These are phyloP conservation scores for Tilletia setariae DNA, from an alignment of 1,284 basidiomycete genomes.

Conservation along the genomic window DNA sequence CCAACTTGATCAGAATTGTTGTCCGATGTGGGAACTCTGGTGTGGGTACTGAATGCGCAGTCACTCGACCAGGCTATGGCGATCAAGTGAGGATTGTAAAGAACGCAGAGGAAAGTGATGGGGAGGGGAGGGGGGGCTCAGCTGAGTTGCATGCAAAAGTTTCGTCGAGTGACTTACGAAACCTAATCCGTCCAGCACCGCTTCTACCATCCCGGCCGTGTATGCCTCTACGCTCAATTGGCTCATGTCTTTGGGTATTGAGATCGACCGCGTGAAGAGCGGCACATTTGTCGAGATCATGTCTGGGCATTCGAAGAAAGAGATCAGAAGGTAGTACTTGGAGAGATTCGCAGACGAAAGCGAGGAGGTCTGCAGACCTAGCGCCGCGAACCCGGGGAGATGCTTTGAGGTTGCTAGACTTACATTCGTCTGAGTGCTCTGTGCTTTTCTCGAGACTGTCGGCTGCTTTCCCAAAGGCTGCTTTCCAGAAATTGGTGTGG, in stretches of 20 bases:
- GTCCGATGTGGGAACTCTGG: constrained; percentile 67
- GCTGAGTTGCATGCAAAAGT: no score
- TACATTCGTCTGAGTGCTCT: constrained; percentile 91
- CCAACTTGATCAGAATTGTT: constrained; percentile 53
- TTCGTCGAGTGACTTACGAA: no score
- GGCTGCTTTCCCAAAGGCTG: constrained; percentile 86
- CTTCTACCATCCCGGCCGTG: constrained; percentile 94
- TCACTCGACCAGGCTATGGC: constrained; percentile 84
- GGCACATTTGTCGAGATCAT: constrained; percentile 99
- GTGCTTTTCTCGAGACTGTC: constrained; percentile 94
- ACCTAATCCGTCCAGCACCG: constrained; percentile 88
- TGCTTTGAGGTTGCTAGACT: no score
- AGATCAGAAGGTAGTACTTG: neutral
- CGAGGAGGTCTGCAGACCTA: neutral
- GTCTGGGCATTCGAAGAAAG: constrained; percentile 61
- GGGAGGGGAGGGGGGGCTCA: no score
- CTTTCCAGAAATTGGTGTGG: constrained; percentile 75
- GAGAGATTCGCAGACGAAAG: neutral
- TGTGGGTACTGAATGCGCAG: constrained; percentile 87
- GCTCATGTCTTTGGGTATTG: constrained; percentile 88
- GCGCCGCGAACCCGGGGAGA: no score
- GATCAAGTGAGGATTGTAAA: neutral
- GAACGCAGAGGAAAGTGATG: neutral
- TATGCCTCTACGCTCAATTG: constrained; percentile 93
- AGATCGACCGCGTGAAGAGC: constrained; percentile 81